These are phyloP conservation scores for Spathaspora gorwiae DNA, from an alignment of 805 yeast genomes.

Conservation along the genomic window DNA sequence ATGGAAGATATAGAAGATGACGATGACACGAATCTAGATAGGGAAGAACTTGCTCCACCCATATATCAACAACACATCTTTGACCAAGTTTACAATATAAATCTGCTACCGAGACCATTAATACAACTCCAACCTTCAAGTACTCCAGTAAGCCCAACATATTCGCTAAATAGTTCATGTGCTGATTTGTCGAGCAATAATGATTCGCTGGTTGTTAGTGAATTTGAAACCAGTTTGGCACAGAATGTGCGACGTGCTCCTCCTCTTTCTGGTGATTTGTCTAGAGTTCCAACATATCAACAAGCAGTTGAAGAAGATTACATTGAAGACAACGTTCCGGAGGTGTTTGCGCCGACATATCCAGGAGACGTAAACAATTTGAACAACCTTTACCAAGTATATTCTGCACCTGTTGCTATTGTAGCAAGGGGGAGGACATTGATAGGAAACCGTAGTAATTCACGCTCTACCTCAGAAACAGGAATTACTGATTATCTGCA, in stretches of 20 bases:
- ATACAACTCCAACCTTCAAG: constrained; percentile 23
- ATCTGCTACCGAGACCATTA: constrained; percentile 29
- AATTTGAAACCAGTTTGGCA: neutral
- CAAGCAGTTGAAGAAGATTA: constrained; percentile 35
- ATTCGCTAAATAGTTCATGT: neutral
- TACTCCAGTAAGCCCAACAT: neutral
- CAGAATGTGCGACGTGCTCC: constrained; percentile 11
- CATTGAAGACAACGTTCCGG: constrained; percentile 3
- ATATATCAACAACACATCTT: constrained; percentile 34
- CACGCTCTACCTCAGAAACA: no score
- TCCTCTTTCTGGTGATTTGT: constrained; percentile 10
- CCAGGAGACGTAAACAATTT: neutral
- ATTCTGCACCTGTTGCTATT: no score
- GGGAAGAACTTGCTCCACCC: constrained; percentile 39
- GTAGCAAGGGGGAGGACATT: no score
- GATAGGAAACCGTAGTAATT: no score
- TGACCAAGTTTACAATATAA: constrained; percentile 36
- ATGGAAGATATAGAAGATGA: constrained; percentile 10
- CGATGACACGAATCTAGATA: constrained; percentile 20
- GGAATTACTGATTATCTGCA: no score
- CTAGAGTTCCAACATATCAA: constrained; percentile 35
- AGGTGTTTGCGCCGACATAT: constrained; percentile 5
- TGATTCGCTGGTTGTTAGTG: no score
- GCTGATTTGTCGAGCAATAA: no score
- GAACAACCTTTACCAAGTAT: no score